These are phyloP conservation scores for Fraxinus quadrangulata DNA, from an alignment of 257 asterid genomes.

Conservation along the genomic window DNA sequence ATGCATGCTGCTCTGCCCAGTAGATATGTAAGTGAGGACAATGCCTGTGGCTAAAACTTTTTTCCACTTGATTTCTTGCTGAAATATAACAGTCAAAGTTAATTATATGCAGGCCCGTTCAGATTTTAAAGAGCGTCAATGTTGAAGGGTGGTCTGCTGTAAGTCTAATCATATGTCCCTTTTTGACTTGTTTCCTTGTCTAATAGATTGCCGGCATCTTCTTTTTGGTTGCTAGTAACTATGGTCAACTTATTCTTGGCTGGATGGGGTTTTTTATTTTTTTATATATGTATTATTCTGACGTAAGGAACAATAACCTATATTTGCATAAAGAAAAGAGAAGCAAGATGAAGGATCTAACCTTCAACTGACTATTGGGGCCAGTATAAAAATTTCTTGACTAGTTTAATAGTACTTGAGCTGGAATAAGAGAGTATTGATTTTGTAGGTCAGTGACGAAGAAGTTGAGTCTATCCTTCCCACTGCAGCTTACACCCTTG, in stretches of 20 bases:
- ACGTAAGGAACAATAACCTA: too few species aligned
- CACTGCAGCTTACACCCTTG: constrained; percentile 93
- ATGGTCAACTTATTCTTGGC: background rate
- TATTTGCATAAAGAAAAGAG: background rate
- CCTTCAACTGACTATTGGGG: background rate
- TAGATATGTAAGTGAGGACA: constrained; percentile 58
- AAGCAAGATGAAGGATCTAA: background rate
- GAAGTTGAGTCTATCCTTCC: constrained; percentile 95
- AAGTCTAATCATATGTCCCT: constrained; percentile 39
- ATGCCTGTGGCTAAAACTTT: constrained; percentile 23
- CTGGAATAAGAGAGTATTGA: background rate
- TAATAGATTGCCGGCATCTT: background rate
- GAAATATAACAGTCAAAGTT: constrained; percentile 19
- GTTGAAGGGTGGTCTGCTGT: constrained; percentile 99
- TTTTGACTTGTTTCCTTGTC: constrained; percentile 15
- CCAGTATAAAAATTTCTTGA: background rate
- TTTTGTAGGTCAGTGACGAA: constrained; percentile 82
- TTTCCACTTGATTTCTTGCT: constrained; percentile 13
- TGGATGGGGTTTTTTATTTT: background rate
- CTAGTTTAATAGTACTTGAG: background rate
- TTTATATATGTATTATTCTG: background rate
- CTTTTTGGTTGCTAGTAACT: background rate
- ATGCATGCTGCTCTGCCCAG: constrained; percentile 93
- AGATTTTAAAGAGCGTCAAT: constrained; percentile 87
- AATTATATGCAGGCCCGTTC: constrained; percentile 80